These are phyloP conservation scores for Quercus tomentella DNA, from an alignment of 331 rosid species.

Conservation along the genomic window DNA sequence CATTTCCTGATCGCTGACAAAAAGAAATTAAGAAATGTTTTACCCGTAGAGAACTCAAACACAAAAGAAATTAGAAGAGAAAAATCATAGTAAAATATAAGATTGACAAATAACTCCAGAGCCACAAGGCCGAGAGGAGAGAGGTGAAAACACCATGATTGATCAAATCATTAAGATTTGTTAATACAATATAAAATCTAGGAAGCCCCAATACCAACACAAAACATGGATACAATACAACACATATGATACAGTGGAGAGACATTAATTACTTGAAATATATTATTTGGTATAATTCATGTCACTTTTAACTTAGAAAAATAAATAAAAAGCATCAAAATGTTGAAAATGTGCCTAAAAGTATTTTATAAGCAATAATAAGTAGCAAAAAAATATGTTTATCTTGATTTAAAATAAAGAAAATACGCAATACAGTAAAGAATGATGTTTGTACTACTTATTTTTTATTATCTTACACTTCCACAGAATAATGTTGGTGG, in stretches of 20 bases:
- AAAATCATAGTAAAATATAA: not conserved
- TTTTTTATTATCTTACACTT: not conserved
- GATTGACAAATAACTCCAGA: not conserved
- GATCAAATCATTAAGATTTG: not conserved
- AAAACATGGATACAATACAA: too few relatives aligned
- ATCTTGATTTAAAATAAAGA: too few relatives aligned
- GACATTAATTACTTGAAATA: not conserved
- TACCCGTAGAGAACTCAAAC: not conserved
- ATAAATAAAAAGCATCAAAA: too few relatives aligned
- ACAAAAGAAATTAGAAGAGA: constrained; percentile 7
- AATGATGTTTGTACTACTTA: not conserved
- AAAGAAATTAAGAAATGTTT: constrained; percentile 16
- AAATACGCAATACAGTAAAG: too few relatives aligned
- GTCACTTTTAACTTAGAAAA: too few relatives aligned
- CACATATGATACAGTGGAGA: not conserved
- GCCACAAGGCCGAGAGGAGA: not conserved
- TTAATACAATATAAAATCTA: not conserved
- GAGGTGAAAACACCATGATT: too few relatives aligned
- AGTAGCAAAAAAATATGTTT: too few relatives aligned
- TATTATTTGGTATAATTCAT: too few relatives aligned
- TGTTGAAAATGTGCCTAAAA: too few relatives aligned
- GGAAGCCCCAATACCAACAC: too few relatives aligned
- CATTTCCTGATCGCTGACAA: constrained; percentile 92
- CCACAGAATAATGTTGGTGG: not conserved
- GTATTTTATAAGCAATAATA: too few relatives aligned